Percentiles rank a stretch among this genome's conserved stretches.
These are phyloP conservation scores for Turritis glabra DNA, from an alignment of 345 rosid species.

Conservation along the genomic window DNA sequence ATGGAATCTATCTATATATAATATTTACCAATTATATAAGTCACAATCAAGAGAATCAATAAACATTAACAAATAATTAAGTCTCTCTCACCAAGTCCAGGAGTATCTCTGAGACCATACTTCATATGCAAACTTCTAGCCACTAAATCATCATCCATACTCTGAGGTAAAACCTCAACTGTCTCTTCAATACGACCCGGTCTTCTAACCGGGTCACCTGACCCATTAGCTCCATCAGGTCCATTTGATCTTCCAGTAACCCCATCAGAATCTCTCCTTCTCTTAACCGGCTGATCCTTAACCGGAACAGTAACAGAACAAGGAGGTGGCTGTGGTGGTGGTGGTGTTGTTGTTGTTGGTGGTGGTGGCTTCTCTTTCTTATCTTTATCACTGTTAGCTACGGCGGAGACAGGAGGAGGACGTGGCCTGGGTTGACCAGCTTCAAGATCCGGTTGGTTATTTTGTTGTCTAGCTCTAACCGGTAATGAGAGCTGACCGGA, in stretches of 20 bases:
- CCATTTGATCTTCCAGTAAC: slow-evolving; percentile 44
- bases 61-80: slow-evolving; percentile 5
- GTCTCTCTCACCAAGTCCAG: slow-evolving; percentile 86
- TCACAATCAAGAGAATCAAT: neutral
- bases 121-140: slow-evolving; percentile 78
- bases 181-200: slow-evolving; percentile 58
- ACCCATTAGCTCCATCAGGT: slow-evolving; percentile 41
- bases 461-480: slow-evolving; percentile 47
- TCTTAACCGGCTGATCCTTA: slow-evolving; percentile 71
- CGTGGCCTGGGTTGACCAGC: slow-evolving; percentile 50
- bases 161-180: slow-evolving; percentile 62
- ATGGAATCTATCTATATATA: slow-evolving; percentile 15
- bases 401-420: slow-evolving; percentile 27
- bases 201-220: slow-evolving; percentile 51
- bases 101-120: slow-evolving; percentile 85
- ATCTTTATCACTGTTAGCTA: slow-evolving; percentile 40
- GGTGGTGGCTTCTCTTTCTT: slow-evolving; percentile 38
- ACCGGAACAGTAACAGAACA: slow-evolving; percentile 28
- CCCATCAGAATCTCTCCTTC: slow-evolving; percentile 83
- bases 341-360: neutral
- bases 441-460: slow-evolving; percentile 67
- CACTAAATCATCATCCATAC: slow-evolving; percentile 59
- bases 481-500: slow-evolving; percentile 71
- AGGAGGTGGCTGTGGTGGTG: neutral
- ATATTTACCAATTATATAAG: neutral